Conservation (phyloP, 2,329 filamentous ascomycete species). For the Chaetomium sp. region DNA sequence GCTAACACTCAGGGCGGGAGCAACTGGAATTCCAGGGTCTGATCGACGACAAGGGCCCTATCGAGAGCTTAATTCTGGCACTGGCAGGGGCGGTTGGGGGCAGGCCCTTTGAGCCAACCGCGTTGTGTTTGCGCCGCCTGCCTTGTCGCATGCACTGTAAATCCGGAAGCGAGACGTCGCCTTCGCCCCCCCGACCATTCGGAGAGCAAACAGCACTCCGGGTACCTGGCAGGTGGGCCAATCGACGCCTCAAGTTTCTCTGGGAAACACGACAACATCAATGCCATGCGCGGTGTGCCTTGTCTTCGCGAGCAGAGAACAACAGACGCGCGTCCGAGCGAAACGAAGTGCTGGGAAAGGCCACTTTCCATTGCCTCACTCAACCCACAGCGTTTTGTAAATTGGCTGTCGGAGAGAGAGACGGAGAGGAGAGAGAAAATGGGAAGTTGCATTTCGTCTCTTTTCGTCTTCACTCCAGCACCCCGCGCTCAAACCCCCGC, state of each 20-base stretch:
- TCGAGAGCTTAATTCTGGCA: slow-evolving; percentile 5
- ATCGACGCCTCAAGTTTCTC: background rate
- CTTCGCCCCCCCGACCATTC: background rate
- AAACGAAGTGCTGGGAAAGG: background rate
- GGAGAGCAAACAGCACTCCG: background rate
- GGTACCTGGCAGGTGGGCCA: slow-evolving; percentile 11
- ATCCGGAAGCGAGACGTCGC: slow-evolving; percentile 1
- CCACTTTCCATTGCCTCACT: no score
- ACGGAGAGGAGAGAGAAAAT: no score
- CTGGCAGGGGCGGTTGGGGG: background rate
- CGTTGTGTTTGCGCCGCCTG: background rate
- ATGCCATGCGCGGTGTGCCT: slow-evolving; percentile 1
- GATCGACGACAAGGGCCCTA: slow-evolving; percentile 16
- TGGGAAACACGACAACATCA: background rate
- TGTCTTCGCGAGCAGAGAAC: background rate
- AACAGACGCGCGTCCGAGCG: background rate
- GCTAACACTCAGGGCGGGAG: background rate
- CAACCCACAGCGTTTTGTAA: no score
- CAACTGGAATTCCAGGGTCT: slow-evolving; percentile 6
- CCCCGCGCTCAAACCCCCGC: no score
- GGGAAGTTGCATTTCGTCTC: no score
- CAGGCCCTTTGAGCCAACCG: background rate
- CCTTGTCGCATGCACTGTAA: background rate
- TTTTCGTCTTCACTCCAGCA: no score
- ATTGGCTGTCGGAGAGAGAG: no score